phyloP scores from a whole-genome alignment of 2,329 filamentous ascomycete species.

The Trichoderma breve region DNA sequence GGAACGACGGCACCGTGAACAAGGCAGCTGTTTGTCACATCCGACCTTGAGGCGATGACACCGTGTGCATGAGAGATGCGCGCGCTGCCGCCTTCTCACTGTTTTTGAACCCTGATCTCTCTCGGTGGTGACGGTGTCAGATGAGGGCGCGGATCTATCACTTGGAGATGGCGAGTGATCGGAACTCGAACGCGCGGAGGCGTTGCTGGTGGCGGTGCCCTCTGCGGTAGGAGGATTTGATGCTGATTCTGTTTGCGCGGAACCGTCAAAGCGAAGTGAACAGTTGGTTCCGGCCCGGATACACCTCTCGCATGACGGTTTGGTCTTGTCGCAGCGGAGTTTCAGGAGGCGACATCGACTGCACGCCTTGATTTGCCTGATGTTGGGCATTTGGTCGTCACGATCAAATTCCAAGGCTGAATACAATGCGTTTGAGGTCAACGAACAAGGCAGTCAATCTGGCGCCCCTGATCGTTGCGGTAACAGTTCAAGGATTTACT shows the following conservation, averaged over 20 bases:
- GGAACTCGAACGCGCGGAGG: background rate
- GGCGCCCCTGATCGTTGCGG: background rate
- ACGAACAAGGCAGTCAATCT: background rate
- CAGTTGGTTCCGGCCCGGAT: background rate
- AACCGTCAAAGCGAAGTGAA: background rate
- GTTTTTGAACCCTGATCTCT: background rate
- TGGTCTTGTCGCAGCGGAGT: conserved; percentile 4
- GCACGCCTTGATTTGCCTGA: background rate
- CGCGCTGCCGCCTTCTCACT: background rate
- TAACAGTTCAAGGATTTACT: background rate
- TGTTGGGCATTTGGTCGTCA: background rate
- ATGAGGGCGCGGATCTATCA: background rate
- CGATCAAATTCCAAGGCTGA: background rate
- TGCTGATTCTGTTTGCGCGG: background rate
- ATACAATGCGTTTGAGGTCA: background rate
- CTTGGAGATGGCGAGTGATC: background rate
- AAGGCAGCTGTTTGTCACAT: conserved; percentile 1
- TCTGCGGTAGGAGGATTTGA: background rate
- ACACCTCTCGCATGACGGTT: background rate
- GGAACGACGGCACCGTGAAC: background rate
- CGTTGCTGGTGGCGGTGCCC: background rate
- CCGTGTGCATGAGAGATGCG: conserved; percentile 6
- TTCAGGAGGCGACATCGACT: conserved; percentile 6
- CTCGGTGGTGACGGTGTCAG: background rate
- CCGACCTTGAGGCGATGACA: conserved; percentile 8